Percentiles rank a stretch among this genome's conserved stretches.
These are phyloP conservation scores for Nannochloropsis salina DNA, from an alignment of 108 stramenopile genomes.

Conservation along the genomic window DNA sequence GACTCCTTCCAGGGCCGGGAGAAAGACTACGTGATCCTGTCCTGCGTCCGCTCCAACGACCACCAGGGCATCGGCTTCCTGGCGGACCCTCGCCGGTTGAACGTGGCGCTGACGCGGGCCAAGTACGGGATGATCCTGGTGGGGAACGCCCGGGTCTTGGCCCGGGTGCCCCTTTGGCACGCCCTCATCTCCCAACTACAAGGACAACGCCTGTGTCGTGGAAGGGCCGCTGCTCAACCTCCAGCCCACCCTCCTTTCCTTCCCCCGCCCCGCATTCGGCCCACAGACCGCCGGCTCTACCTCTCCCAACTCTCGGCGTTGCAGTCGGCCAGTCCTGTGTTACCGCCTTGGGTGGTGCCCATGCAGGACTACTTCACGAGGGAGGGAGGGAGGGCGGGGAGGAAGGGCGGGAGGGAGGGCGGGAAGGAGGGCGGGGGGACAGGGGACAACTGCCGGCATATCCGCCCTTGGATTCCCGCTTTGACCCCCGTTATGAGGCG, in stretches of 20 bases:
- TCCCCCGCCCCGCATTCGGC: constrained; percentile 67
- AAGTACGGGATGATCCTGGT: constrained; percentile 82
- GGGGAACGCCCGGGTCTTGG: constrained; percentile 91
- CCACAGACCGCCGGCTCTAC: constrained; percentile 35
- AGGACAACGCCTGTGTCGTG: constrained; percentile 78
- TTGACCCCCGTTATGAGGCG: constrained; percentile 32
- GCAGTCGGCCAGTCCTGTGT: neutral
- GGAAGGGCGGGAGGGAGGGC: neutral
- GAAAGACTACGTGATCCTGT: constrained; percentile 92
- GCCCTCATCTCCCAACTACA: constrained; percentile 86
- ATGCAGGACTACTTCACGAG: neutral
- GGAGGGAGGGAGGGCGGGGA: neutral
- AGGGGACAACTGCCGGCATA: constrained; percentile 22
- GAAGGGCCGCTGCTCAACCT: constrained; percentile 78
- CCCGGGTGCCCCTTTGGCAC: constrained; percentile 91
- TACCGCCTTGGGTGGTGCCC: neutral
- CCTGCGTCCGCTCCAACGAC: constrained; percentile 96
- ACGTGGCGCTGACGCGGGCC: constrained; percentile 95
- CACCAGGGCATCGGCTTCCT: constrained; percentile 95
- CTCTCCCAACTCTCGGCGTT: constrained; percentile 31
- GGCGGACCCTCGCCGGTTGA: constrained; percentile 93
- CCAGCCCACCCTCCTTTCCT: constrained; percentile 82
- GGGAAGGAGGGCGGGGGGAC: constrained; percentile 26
- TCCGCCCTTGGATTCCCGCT: constrained; percentile 38
- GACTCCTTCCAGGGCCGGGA: constrained; percentile 99